phyloP scores from a whole-genome alignment of 768 basidiomycete genomes.

The Xerocomellus dryophilus region DNA sequence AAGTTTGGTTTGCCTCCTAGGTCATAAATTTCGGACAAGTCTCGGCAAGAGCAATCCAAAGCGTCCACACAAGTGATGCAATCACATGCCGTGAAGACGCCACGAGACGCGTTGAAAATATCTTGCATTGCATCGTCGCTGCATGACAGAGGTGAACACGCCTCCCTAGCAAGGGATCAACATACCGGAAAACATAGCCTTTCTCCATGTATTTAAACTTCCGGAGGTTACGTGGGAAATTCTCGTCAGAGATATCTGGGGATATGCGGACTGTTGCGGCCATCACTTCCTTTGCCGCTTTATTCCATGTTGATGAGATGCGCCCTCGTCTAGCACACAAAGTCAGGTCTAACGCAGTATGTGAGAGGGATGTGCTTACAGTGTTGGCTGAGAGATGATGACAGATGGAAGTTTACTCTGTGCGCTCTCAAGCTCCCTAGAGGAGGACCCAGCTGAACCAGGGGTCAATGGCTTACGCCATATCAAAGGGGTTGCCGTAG shows the following conservation, averaged over 20 bases:
- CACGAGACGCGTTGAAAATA: constrained; percentile 27
- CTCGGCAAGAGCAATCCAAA: constrained; percentile 48
- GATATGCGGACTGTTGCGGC: constrained; percentile 36
- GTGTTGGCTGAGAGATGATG: constrained; percentile 18
- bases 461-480: constrained; percentile 9
- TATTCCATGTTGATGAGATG: constrained; percentile 32
- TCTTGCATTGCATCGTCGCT: constrained; percentile 20
- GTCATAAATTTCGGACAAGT: constrained; percentile 39
- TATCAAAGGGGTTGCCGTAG: not conserved
- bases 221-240: constrained; percentile 41
- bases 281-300: constrained; percentile 19
- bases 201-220: constrained; percentile 54
- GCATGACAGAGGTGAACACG: constrained; percentile 4
- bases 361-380: constrained; percentile 13
- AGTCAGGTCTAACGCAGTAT: constrained; percentile 1
- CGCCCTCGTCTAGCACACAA: constrained; percentile 20
- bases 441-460: constrained; percentile 16
- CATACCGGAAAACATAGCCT: constrained; percentile 47
- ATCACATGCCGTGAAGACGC: constrained; percentile 43
- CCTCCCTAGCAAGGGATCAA: not conserved
- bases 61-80: constrained; percentile 39
- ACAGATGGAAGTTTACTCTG: constrained; percentile 14
- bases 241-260: constrained; percentile 33
- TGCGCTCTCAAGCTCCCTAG: not conserved
- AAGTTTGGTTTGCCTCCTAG: constrained; percentile 19